A percentile compares a stretch with the other conserved stretches of the same genome.
Evolutionary conservation across 2,329 filamentous ascomycete genomes (phyloP).

Genomic region (Cladorrhinum sp.): DNA sequence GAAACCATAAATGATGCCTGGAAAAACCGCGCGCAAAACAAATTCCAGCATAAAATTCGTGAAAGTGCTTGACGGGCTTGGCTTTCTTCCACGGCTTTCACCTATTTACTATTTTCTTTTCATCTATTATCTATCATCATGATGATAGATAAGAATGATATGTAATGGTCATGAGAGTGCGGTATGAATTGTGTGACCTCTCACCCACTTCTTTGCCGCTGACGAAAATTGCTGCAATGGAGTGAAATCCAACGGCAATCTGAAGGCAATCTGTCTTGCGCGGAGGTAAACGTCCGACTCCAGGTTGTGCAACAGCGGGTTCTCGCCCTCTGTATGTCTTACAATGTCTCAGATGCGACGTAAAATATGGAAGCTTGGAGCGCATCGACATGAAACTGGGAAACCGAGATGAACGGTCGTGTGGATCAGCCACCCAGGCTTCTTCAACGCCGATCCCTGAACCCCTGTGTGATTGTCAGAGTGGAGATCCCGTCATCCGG

Average conservation of each 20-base stretch:
- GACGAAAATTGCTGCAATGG: neutral
- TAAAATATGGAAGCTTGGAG: neutral
- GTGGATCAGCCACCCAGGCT: neutral
- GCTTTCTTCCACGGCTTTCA: no score
- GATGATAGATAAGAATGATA: no score
- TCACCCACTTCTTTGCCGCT: neutral
- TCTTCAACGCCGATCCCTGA: neutral
- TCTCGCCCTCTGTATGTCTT: neutral
- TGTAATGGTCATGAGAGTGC: no score
- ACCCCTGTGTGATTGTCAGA: neutral
- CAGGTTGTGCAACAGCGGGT: neutral
- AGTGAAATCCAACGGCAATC: neutral
- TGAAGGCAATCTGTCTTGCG: neutral
- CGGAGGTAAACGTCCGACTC: neutral
- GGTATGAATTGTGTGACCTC: no score
- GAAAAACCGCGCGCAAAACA: no score
- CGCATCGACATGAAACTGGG: no score
- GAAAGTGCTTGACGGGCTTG: no score
- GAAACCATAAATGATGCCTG: no score
- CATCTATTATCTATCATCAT: no score
- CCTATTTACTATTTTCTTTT: no score
- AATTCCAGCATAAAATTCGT: no score
- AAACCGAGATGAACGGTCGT: no score
- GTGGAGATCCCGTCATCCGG: neutral
- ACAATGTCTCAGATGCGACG: neutral